phyloP scores from a whole-genome alignment of 1,284 basidiomycete genomes.

The Vanrija humicola region DNA sequence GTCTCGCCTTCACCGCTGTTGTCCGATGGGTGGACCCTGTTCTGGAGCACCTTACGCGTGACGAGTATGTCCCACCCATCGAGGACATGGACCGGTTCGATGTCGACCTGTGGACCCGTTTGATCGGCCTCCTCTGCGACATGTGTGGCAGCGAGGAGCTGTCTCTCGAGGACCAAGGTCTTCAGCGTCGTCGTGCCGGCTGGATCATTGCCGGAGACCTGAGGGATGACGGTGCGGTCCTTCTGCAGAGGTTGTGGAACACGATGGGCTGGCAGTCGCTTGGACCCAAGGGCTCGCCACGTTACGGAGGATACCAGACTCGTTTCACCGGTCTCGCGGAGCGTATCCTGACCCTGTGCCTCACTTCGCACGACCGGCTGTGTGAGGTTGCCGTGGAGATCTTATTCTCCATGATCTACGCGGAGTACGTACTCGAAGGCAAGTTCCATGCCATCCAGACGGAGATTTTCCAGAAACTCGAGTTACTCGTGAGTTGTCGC shows the following conservation, averaged over 20 bases:
- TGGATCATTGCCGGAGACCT: constrained; percentile 95
- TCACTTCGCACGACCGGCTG: constrained; percentile 90
- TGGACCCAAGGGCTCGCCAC: neutral
- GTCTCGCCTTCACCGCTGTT: constrained; percentile 81
- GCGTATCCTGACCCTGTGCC: constrained; percentile 83
- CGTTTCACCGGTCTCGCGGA: constrained; percentile 82
- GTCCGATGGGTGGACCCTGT: constrained; percentile 85
- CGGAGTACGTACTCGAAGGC: constrained; percentile 75
- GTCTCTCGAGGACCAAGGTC: constrained; percentile 71
- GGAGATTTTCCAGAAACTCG: constrained; percentile 89
- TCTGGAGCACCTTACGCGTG: constrained; percentile 64
- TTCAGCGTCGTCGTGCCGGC: constrained; percentile 83
- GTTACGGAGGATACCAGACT: constrained; percentile 60
- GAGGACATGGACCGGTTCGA: constrained; percentile 67
- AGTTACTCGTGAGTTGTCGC: constrained; percentile 54
- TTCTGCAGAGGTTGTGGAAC: constrained; percentile 80
- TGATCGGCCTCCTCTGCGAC: constrained; percentile 75
- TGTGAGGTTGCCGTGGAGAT: constrained; percentile 88
- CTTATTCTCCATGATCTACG: constrained; percentile 92
- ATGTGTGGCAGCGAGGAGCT: constrained; percentile 85
- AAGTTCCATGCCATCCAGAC: constrained; percentile 85
- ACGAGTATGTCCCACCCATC: constrained; percentile 73
- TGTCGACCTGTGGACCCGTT: constrained; percentile 72
- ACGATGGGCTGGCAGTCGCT: constrained; percentile 63
- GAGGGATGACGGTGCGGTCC: constrained; percentile 83